These are phyloP conservation scores for Calycina herbarum DNA, from an alignment of 2,329 filamentous ascomycete genomes.

Conservation along the genomic window DNA sequence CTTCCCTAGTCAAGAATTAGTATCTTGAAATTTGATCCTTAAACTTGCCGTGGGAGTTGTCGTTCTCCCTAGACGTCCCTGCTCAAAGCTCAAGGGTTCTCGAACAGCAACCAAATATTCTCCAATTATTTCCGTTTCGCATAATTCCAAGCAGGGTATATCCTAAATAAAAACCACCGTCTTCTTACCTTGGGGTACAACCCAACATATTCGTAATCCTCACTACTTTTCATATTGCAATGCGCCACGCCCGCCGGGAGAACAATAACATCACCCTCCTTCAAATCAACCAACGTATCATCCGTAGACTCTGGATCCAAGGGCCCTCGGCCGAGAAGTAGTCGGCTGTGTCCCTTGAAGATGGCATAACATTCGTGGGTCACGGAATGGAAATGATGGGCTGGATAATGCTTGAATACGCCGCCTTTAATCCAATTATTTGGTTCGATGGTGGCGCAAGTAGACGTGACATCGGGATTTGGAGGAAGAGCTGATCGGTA, in stretches of 20 bases:
- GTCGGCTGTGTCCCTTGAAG: slow-evolving; percentile 33
- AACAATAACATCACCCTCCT: slow-evolving; percentile 39
- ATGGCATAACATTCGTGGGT: slow-evolving; percentile 42
- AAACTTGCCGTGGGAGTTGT: not conserved
- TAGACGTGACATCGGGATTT: slow-evolving; percentile 30
- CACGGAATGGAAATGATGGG: slow-evolving; percentile 39
- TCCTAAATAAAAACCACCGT: too few relatives aligned
- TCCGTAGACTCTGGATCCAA: slow-evolving; percentile 23
- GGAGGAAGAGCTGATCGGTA: slow-evolving; percentile 37
- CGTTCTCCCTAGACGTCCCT: too few relatives aligned
- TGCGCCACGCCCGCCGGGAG: slow-evolving; percentile 40
- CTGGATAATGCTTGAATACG: slow-evolving; percentile 28
- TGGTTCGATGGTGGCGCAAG: slow-evolving; percentile 30
- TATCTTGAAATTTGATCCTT: not conserved
- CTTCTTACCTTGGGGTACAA: slow-evolving; percentile 38
- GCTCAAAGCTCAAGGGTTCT: too few relatives aligned
- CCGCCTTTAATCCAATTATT: slow-evolving; percentile 39
- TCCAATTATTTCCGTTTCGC: not conserved
- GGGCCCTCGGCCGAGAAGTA: slow-evolving; percentile 37
- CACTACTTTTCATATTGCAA: slow-evolving; percentile 33
- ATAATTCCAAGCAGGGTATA: not conserved
- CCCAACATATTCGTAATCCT: slow-evolving; percentile 39
- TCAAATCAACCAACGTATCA: slow-evolving; percentile 23
- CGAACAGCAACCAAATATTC: not conserved
- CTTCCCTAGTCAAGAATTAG: slow-evolving; percentile 18